Conservation (phyloP, 176 grass and related monocot species). For the Poa annua region DNA sequence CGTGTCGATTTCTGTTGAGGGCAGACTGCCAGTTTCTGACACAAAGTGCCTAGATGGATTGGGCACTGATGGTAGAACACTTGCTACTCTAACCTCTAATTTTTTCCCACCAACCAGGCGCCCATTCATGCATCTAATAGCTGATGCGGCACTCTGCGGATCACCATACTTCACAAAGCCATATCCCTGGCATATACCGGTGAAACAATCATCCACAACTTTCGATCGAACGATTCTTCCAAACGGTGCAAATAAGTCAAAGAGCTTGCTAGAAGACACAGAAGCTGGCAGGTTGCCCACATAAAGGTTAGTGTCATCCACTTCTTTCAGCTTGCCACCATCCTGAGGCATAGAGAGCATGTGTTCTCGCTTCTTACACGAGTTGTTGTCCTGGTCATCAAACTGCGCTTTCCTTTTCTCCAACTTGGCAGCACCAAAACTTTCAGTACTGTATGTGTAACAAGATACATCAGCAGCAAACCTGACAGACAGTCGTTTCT, state of each 20-base stretch:
- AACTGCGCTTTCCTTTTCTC: slow-evolving; percentile 59
- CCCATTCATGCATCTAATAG: slow-evolving; percentile 57
- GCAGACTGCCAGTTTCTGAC: slow-evolving; percentile 30
- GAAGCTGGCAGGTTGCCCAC: slow-evolving; percentile 54
- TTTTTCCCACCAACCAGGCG: slow-evolving; percentile 53
- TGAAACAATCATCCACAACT: slow-evolving; percentile 54
- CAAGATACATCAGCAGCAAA: slow-evolving; percentile 49
- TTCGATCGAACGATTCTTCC: slow-evolving; percentile 56
- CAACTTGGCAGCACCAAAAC: slow-evolving; percentile 42
- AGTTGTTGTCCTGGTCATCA: slow-evolving; percentile 46
- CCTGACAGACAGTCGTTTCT: slow-evolving; percentile 52
- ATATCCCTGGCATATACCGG: slow-evolving; percentile 63
- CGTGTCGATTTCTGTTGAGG: slow-evolving; percentile 37
- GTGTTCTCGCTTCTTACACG: slow-evolving; percentile 44
- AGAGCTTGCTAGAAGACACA: slow-evolving; percentile 48
- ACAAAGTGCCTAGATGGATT: slow-evolving; percentile 23
- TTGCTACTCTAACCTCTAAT: slow-evolving; percentile 56
- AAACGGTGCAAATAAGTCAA: slow-evolving; percentile 58
- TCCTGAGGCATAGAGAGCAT: slow-evolving; percentile 11
- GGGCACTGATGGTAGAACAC: slow-evolving; percentile 16
- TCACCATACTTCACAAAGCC: slow-evolving; percentile 71
- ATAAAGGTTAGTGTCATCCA: slow-evolving; percentile 50
- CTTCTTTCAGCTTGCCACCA: slow-evolving; percentile 32
- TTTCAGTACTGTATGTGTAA: slow-evolving; percentile 40
- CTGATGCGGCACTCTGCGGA: slow-evolving; percentile 50